Conservation (phyloP, 345 rosid species). For the Trapa bicornis region DNA sequence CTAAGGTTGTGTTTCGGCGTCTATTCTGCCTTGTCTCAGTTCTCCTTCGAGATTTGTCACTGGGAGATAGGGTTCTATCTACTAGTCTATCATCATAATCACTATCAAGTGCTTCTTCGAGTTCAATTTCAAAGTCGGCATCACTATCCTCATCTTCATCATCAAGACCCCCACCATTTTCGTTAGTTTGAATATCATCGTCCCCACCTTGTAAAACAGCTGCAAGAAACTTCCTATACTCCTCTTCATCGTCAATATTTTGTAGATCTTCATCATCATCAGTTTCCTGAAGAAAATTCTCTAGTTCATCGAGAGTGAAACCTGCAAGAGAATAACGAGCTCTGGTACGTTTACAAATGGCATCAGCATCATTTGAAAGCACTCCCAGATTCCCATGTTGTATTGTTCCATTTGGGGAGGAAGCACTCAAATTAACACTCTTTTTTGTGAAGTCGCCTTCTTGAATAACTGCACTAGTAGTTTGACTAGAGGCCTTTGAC, state of each 20-base stretch:
- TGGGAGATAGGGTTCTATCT: conserved; percentile 21
- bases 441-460: conserved; percentile 14
- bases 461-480: conserved; percentile 7
- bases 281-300: conserved; percentile 86
- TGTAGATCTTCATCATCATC: conserved; percentile 85
- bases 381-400: conserved; percentile 11
- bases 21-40: conserved; percentile 85
- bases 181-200: conserved; percentile 26
- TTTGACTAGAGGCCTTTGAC: conserved; percentile 10
- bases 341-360: conserved; percentile 81
- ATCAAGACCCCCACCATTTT: conserved; percentile 30
- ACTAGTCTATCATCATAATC: conserved; percentile 47
- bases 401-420: conserved; percentile 7
- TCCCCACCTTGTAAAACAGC: conserved; percentile 67
- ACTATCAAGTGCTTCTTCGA: conserved; percentile 86
- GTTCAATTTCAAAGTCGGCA: conserved; percentile 84
- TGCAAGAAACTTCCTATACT: conserved; percentile 79
- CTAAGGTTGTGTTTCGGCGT: conserved; percentile 36
- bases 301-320: conserved; percentile 90
- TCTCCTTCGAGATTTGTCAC: conserved; percentile 29
- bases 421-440: conserved; percentile 10
- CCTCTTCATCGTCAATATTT: conserved; percentile 81
- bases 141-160: conserved; percentile 88
- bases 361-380: conserved; percentile 48
- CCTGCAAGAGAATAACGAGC: conserved; percentile 73